These are phyloP conservation scores for Viridothelium virens DNA, from an alignment of 495 filamentous ascomycete genomes.

Conservation along the genomic window DNA sequence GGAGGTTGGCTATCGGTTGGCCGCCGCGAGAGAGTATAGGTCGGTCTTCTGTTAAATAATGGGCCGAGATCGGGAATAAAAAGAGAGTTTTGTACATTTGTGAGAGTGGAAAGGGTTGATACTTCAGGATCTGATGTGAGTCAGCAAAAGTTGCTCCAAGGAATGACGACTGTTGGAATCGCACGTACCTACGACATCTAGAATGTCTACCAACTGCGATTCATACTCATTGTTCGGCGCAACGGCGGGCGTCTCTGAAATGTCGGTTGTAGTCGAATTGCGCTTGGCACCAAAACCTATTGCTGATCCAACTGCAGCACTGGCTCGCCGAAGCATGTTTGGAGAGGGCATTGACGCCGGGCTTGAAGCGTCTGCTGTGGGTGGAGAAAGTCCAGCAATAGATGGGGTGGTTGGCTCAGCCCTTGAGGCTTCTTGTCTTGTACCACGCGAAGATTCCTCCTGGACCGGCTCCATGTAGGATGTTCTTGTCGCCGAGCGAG, in stretches of 20 bases:
- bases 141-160: conserved; percentile 13
- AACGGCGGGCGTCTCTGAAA: not conserved
- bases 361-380: not conserved
- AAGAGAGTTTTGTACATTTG: conserved; percentile 29
- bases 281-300: conserved; percentile 1
- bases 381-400: not conserved
- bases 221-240: conserved; percentile 22
- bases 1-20: conserved; percentile 20
- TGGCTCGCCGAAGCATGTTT: conserved; percentile 4
- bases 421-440: not conserved
- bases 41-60: conserved; percentile 58
- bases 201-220: conserved; percentile 23
- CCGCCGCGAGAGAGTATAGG: conserved; percentile 58
- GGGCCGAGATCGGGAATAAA: conserved; percentile 28
- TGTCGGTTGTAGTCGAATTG: not conserved
- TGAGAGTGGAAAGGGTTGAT: conserved; percentile 24
- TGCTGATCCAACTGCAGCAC: not conserved
- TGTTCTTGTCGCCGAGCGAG: not conserved
- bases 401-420: not conserved
- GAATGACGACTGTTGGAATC: not conserved
- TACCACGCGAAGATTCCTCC: not conserved
- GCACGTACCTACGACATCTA: conserved; percentile 25
- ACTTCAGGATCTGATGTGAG: conserved; percentile 25
- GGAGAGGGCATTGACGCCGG: not conserved
- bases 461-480: conserved; percentile 5